Evolutionary conservation across 495 filamentous ascomycete genomes (phyloP).

Genomic region (Aspergillus hancockii): DNA sequence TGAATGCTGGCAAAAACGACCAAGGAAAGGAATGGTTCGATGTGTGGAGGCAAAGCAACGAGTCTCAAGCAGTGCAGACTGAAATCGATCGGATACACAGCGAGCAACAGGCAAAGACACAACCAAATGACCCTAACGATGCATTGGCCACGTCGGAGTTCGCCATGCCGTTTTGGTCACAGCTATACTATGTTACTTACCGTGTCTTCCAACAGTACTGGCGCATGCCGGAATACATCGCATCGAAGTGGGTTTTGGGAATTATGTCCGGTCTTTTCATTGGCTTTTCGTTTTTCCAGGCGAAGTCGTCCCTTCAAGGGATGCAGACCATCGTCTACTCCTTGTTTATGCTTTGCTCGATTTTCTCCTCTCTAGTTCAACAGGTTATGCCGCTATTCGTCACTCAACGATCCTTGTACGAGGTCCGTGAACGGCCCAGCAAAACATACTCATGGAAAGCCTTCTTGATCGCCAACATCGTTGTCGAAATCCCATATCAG

Average conservation of each 20-base stretch:
- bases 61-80: constrained; percentile 61
- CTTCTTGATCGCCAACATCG: constrained; percentile 64
- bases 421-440: constrained; percentile 64
- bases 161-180: constrained; percentile 50
- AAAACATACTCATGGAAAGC: constrained; percentile 73
- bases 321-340: constrained; percentile 58
- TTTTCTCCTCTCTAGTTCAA: constrained; percentile 53
- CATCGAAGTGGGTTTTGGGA: constrained; percentile 26
- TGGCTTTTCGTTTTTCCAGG: constrained; percentile 57
- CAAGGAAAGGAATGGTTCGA: constrained; percentile 68
- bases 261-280: constrained; percentile 57
- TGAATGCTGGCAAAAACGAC: constrained; percentile 34
- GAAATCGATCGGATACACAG: constrained; percentile 67
- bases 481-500: constrained; percentile 55
- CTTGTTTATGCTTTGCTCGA: constrained; percentile 61
- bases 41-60: constrained; percentile 69
- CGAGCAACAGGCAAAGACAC: constrained; percentile 42
- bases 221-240: constrained; percentile 54
- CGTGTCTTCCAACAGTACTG: constrained; percentile 54
- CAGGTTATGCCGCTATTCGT: constrained; percentile 70
- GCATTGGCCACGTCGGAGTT: constrained; percentile 33
- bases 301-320: constrained; percentile 46
- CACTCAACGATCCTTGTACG: constrained; percentile 61
- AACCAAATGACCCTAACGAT: constrained; percentile 33
- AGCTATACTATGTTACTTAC: constrained; percentile 46